Evolutionary conservation across 495 filamentous ascomycete species (phyloP).

Genomic region (Xeromyces bisporus): DNA sequence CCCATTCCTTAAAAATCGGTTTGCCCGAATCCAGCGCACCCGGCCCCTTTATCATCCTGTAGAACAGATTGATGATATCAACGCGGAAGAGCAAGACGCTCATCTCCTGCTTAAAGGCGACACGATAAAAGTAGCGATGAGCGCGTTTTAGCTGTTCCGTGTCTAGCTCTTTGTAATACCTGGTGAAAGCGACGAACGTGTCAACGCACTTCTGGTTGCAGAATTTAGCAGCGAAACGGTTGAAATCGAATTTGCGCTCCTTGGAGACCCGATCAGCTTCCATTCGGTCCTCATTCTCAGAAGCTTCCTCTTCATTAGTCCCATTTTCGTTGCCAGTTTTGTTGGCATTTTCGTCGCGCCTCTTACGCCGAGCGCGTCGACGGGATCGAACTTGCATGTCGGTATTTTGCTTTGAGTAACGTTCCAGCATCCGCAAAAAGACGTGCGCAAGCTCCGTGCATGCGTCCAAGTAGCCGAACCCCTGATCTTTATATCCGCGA

Average conservation of each 20-base stretch:
- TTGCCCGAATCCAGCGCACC: slow-evolving; percentile 49
- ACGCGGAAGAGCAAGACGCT: slow-evolving; percentile 74
- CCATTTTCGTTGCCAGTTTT: slow-evolving; percentile 17
- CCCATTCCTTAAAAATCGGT: slow-evolving; percentile 70
- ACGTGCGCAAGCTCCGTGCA: slow-evolving; percentile 83
- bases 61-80: slow-evolving; percentile 76
- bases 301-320: slow-evolving; percentile 39
- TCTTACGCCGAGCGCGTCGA: slow-evolving; percentile 48
- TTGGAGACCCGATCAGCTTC: slow-evolving; percentile 48
- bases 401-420: slow-evolving; percentile 84
- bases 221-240: slow-evolving; percentile 63
- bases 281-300: slow-evolving; percentile 58
- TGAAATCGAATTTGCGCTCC: slow-evolving; percentile 92
- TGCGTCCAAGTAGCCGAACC: slow-evolving; percentile 83
- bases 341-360: slow-evolving; percentile 23
- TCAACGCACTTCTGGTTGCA: slow-evolving; percentile 70
- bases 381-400: slow-evolving; percentile 82
- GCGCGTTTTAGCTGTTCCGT: slow-evolving; percentile 74
- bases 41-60: slow-evolving; percentile 85
- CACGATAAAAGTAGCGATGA: slow-evolving; percentile 87
- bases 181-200: slow-evolving; percentile 68
- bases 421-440: slow-evolving; percentile 80
- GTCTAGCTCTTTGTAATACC: slow-evolving; percentile 68
- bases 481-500: slow-evolving; percentile 76
- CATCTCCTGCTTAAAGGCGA: slow-evolving; percentile 88